Conservation (phyloP, 352 stramenopile genomes). For the Globisporangium parvum region DNA sequence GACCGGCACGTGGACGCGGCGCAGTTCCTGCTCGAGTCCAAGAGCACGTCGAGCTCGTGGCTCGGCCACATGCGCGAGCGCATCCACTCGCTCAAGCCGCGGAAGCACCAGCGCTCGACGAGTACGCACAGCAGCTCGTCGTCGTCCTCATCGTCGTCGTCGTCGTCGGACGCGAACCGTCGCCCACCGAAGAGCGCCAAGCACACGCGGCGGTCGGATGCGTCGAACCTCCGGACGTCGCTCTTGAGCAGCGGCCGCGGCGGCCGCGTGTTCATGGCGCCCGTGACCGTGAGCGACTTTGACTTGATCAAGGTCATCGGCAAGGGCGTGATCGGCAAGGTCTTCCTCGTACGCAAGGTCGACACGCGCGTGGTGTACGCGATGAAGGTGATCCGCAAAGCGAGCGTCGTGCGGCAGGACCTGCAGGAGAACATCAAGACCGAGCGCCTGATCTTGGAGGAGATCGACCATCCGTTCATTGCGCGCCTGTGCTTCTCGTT, state of each 20-base stretch:
- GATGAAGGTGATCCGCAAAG: slow-evolving; percentile 99
- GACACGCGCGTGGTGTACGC: slow-evolving; percentile 90
- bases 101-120: slow-evolving; percentile 40
- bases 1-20: slow-evolving; percentile 40
- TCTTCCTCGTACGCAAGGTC: slow-evolving; percentile 83
- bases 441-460: slow-evolving; percentile 96
- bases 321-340: slow-evolving; percentile 85
- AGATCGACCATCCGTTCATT: slow-evolving; percentile 97
- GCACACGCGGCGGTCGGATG: slow-evolving; percentile 6
- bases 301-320: slow-evolving; percentile 82
- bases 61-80: slow-evolving; percentile 54
- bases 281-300: slow-evolving; percentile 80
- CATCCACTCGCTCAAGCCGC: slow-evolving; percentile 58
- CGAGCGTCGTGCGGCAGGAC: slow-evolving; percentile 89
- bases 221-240: slow-evolving; percentile 52
- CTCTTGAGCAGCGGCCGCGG: slow-evolving; percentile 36
- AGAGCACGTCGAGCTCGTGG: slow-evolving; percentile 51
- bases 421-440: slow-evolving; percentile 94
- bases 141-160: slow-evolving; percentile 2
- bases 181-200: slow-evolving; percentile 6
- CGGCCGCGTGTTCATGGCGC: slow-evolving; percentile 18
- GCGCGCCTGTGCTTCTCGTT: slow-evolving; percentile 97
- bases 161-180: slow-evolving; percentile 1
- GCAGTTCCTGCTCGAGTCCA: slow-evolving; percentile 61
- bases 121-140: slow-evolving; percentile 10